Percentiles rank a stretch among this genome's conserved stretches.
phyloP scores from a whole-genome alignment of 805 yeast species.

The Cyberlindnera subsufficiens region DNA sequence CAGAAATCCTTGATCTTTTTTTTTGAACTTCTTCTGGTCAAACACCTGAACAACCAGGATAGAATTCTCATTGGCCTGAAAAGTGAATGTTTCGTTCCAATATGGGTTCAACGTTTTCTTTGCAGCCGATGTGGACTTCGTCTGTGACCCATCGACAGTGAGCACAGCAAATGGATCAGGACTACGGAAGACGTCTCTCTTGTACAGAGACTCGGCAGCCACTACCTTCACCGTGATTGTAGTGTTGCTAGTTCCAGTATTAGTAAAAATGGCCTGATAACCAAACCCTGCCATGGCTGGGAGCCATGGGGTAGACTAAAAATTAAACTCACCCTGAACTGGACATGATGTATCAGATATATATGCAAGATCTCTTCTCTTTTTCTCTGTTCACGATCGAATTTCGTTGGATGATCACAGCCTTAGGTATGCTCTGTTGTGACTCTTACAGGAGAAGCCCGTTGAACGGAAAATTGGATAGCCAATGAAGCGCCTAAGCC shows the following conservation, averaged over 20 bases:
- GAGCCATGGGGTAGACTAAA: no score
- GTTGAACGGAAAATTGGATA: no score
- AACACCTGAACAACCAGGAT: conserved; percentile 90
- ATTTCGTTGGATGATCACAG: no score
- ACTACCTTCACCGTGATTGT: conserved; percentile 57
- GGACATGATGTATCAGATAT: neutral
- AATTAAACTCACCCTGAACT: neutral
- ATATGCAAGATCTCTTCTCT: no score
- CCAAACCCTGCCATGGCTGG: no score
- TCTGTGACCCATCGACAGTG: conserved; percentile 96
- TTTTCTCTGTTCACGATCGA: no score
- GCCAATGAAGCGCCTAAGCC: no score
- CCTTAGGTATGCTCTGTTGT: no score
- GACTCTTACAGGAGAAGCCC: no score
- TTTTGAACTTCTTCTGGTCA: conserved; percentile 95
- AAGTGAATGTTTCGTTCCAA: conserved; percentile 91
- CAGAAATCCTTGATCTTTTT: conserved; percentile 96
- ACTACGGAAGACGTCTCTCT: conserved; percentile 89
- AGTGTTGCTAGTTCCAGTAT: conserved; percentile 11
- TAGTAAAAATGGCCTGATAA: neutral
- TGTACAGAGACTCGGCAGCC: conserved; percentile 93
- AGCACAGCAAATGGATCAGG: conserved; percentile 98
- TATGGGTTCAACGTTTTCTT: conserved; percentile 93
- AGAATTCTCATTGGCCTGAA: conserved; percentile 71
- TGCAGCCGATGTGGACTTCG: conserved; percentile 90